phyloP scores from a whole-genome alignment of 495 filamentous ascomycete species.

The Penicillium bialowiezense region DNA sequence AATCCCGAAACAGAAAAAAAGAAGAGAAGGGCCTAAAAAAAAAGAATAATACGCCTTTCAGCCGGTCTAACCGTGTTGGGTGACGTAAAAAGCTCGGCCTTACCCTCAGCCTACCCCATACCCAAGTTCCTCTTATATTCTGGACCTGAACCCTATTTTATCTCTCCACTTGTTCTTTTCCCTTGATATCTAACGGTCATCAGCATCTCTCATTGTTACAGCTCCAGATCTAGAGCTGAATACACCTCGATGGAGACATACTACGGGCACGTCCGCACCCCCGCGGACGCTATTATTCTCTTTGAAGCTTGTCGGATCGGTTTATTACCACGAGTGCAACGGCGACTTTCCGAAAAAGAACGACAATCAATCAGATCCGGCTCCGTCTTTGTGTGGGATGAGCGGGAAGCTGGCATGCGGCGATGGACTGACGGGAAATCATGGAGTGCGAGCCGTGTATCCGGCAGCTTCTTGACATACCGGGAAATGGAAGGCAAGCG shows the following conservation, averaged over 20 bases:
- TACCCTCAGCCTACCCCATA: conserved; percentile 28
- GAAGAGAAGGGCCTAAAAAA: neutral
- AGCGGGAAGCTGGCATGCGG: conserved; percentile 96
- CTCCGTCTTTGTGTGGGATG: conserved; percentile 98
- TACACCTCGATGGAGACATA: conserved; percentile 82
- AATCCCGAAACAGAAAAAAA: too few relatives aligned
- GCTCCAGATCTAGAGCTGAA: too few relatives aligned
- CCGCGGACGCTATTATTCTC: conserved; percentile 91
- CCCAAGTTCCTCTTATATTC: conserved; percentile 24
- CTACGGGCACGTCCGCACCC: conserved; percentile 85
- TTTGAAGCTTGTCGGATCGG: conserved; percentile 96
- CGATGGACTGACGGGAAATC: conserved; percentile 99
- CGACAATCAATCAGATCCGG: conserved; percentile 90
- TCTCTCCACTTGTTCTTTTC: conserved; percentile 18
- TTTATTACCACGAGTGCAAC: conserved; percentile 85
- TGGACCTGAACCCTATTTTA: conserved; percentile 15
- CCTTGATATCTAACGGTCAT: neutral
- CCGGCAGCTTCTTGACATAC: conserved; percentile 96
- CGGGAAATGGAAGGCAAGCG: conserved; percentile 98
- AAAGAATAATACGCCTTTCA: conserved; percentile 11
- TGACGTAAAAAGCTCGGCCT: conserved; percentile 31
- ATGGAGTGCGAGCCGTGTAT: conserved; percentile 97
- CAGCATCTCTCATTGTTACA: too few relatives aligned
- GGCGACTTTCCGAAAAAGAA: conserved; percentile 94
- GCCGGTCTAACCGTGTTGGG: conserved; percentile 23